Evolutionary conservation across 352 stramenopile genomes (phyloP).

Genomic region (Phytopythium aichiense): DNA sequence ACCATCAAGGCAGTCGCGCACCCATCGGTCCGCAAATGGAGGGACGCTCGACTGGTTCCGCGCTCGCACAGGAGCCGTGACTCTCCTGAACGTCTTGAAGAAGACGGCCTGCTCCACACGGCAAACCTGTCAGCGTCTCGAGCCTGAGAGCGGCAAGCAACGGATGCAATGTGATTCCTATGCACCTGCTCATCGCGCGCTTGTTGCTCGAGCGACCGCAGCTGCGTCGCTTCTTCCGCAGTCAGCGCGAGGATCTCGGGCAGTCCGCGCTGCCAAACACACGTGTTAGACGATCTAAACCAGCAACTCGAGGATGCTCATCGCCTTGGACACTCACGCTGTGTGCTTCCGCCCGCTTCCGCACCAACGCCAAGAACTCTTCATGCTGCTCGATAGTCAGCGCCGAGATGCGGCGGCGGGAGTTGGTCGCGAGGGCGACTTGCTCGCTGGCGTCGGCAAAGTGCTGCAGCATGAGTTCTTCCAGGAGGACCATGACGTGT

Average conservation of each 20-base stretch:
- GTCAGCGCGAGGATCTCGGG: constrained; percentile 50
- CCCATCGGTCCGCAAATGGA: constrained; percentile 19
- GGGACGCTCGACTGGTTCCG: constrained; percentile 14
- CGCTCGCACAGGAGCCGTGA: constrained; percentile 14
- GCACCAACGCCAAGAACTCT: constrained; percentile 40
- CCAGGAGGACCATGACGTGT: constrained; percentile 31
- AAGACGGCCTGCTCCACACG: constrained; percentile 7
- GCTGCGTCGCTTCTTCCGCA: constrained; percentile 30
- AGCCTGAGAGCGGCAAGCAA: background rate
- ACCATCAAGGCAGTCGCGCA: constrained; percentile 6
- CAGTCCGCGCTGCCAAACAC: constrained; percentile 36
- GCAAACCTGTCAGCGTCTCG: background rate
- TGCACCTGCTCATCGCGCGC: constrained; percentile 36
- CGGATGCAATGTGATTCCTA: background rate
- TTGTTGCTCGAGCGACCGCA: constrained; percentile 27
- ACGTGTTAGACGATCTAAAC: background rate
- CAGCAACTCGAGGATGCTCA: too few species aligned
- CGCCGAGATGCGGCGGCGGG: constrained; percentile 35
- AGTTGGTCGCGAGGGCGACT: constrained; percentile 23
- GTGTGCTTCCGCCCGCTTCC: constrained; percentile 36
- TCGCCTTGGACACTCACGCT: constrained; percentile 20
- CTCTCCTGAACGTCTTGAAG: constrained; percentile 18
- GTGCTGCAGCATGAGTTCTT: constrained; percentile 19
- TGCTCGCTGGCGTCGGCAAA: constrained; percentile 15
- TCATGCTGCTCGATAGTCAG: constrained; percentile 49